Percentiles rank a stretch among this genome's conserved stretches.
These are phyloP conservation scores for Meira miltonrushii DNA, from an alignment of 1,284 basidiomycete species.

Conservation along the genomic window DNA sequence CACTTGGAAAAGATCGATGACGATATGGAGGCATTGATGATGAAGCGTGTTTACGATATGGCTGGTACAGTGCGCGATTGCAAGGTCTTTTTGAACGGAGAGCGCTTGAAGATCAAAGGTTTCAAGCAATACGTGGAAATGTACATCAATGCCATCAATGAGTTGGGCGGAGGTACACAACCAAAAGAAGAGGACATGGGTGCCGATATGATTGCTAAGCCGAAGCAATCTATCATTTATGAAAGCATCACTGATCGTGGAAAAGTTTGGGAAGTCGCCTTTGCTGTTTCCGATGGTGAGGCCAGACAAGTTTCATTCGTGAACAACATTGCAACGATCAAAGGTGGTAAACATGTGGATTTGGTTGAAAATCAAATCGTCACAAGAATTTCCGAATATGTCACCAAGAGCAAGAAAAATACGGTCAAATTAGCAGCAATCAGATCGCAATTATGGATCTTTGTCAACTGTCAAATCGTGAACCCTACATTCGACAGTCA, in stretches of 20 bases:
- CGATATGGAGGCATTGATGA: slow-evolving; percentile 81
- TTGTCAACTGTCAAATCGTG: slow-evolving; percentile 92
- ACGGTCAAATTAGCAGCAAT: slow-evolving; percentile 89
- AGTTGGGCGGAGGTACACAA: slow-evolving; percentile 30
- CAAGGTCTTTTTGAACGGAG: slow-evolving; percentile 89
- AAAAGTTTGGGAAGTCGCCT: slow-evolving; percentile 88
- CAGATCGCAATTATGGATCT: slow-evolving; percentile 98
- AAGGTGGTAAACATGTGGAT: slow-evolving; percentile 92
- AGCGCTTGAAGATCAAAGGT: slow-evolving; percentile 83
- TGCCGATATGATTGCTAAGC: slow-evolving; percentile 58
- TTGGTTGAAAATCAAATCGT: slow-evolving; percentile 83
- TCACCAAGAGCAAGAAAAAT: slow-evolving; percentile 84
- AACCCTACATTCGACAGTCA: slow-evolving; percentile 99
- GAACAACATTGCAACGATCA: slow-evolving; percentile 94
- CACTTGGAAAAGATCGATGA: slow-evolving; percentile 88
- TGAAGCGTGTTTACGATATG: slow-evolving; percentile 95
- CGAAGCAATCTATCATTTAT: slow-evolving; percentile 75
- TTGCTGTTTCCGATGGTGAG: slow-evolving; percentile 82
- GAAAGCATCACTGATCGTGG: slow-evolving; percentile 64
- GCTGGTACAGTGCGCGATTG: slow-evolving; percentile 89
- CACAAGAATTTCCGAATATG: slow-evolving; percentile 66
- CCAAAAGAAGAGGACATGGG: slow-evolving; percentile 19
- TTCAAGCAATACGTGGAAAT: slow-evolving; percentile 98
- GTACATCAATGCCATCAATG: slow-evolving; percentile 60
- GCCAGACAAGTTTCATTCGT: slow-evolving; percentile 83